phyloP scores from a whole-genome alignment of 1,139 yeast species.

The Blastobotrys persicus region DNA sequence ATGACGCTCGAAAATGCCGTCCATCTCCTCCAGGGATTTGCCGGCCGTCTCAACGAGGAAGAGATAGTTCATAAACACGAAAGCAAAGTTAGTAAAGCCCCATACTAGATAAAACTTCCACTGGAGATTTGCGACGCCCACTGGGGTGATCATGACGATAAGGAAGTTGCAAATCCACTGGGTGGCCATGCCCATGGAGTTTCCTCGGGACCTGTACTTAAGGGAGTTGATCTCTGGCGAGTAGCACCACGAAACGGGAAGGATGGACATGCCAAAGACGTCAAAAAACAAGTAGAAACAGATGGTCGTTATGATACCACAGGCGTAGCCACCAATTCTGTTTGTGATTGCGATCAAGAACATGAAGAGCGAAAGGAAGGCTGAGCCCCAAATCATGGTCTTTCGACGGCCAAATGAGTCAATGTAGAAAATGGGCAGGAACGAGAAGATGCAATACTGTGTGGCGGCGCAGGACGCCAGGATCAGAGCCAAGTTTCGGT shows the following conservation, averaged over 20 bases:
- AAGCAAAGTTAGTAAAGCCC: slow-evolving; percentile 30
- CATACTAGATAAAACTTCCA: slow-evolving; percentile 40
- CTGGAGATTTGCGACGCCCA: slow-evolving; percentile 40
- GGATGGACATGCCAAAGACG: slow-evolving; percentile 11
- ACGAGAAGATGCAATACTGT: slow-evolving; percentile 22
- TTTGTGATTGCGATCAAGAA: slow-evolving; percentile 6
- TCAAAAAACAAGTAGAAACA: slow-evolving; percentile 17
- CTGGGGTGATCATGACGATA: slow-evolving; percentile 42
- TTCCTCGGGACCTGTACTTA: slow-evolving; percentile 55
- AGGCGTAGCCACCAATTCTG: slow-evolving; percentile 14
- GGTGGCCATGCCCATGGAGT: slow-evolving; percentile 44
- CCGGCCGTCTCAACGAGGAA: slow-evolving; percentile 44
- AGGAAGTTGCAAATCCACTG: slow-evolving; percentile 50
- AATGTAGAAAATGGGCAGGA: slow-evolving; percentile 42
- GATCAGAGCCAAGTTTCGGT: slow-evolving; percentile 9
- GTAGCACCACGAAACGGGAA: slow-evolving; percentile 39
- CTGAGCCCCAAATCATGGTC: slow-evolving; percentile 25
- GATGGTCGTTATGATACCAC: slow-evolving; percentile 15
- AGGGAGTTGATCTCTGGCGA: slow-evolving; percentile 64
- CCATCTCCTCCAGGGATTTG: slow-evolving; percentile 44
- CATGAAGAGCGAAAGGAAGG: slow-evolving; percentile 35
- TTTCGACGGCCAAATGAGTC: slow-evolving; percentile 53
- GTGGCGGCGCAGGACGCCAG: slow-evolving; percentile 12
- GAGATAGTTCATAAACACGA: slow-evolving; percentile 45
- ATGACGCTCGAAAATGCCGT: slow-evolving; percentile 37